Conservation (phyloP, 2,329 filamentous ascomycete species). For the Ophiostoma ips region DNA sequence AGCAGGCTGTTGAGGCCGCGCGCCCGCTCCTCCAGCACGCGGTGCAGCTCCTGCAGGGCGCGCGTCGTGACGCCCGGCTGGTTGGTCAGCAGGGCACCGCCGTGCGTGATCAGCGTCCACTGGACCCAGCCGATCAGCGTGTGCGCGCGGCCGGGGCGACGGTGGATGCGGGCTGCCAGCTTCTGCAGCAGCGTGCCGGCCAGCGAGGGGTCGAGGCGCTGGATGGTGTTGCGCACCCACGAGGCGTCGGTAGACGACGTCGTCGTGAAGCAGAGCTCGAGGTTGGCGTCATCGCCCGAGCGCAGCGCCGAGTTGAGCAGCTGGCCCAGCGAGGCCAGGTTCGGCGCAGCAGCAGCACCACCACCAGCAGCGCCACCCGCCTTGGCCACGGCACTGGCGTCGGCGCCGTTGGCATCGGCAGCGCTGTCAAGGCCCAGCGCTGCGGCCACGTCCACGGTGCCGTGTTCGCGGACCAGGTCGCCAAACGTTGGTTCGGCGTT, state of each 20-base stretch:
- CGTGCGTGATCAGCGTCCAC: conserved; percentile 85
- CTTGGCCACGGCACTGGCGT: conserved; percentile 12
- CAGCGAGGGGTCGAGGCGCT: conserved; percentile 73
- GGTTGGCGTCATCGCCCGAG: conserved; percentile 77
- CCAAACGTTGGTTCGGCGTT: conserved; percentile 51
- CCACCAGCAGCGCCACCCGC: conserved; percentile 12
- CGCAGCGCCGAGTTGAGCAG: conserved; percentile 88
- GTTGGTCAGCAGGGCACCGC: conserved; percentile 73
- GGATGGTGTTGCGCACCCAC: conserved; percentile 77
- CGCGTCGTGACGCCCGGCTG: conserved; percentile 73
- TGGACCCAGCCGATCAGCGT: conserved; percentile 91
- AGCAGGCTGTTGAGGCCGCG: conserved; percentile 70
- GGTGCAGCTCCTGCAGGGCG: conserved; percentile 64
- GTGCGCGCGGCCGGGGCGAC: conserved; percentile 76
- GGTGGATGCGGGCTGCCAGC: conserved; percentile 74
- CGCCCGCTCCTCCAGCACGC: conserved; percentile 76
- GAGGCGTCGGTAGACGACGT: conserved; percentile 46
- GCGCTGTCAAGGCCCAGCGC: conserved; percentile 28
- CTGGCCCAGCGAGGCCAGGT: conserved; percentile 55
- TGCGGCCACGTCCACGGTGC: conserved; percentile 62
- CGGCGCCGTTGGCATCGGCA: background rate
- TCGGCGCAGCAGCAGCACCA: background rate
- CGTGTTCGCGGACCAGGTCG: conserved; percentile 62
- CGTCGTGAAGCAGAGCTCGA: conserved; percentile 83
- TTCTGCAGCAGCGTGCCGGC: conserved; percentile 68